phyloP scores from a whole-genome alignment of 345 rosid genomes.

The Passiflora organensis region DNA sequence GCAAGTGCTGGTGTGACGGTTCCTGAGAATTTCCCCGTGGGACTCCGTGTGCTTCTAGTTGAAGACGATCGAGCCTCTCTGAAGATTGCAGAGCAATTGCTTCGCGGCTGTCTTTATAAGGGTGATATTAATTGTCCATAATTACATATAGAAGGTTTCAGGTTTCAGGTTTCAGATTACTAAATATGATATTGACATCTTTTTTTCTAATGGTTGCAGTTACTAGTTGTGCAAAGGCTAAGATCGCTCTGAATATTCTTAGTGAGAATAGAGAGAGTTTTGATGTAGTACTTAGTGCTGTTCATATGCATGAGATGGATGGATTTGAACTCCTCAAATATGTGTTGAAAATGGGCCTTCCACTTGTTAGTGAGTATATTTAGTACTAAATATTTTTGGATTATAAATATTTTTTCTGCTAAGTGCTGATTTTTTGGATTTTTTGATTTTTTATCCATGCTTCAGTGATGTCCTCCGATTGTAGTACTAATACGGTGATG shows the following conservation, averaged over 20 bases:
- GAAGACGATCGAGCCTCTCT: constrained; percentile 69
- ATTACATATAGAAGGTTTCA: too few species aligned
- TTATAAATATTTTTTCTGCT: too few species aligned
- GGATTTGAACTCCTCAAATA: constrained; percentile 79
- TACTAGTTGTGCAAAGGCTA: constrained; percentile 66
- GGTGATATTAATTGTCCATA: constrained; percentile 27
- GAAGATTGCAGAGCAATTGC: constrained; percentile 57
- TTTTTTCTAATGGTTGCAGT: constrained; percentile 38
- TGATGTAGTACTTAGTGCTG: constrained; percentile 71
- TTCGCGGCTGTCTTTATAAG: constrained; percentile 50
- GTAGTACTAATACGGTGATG: constrained; percentile 71
- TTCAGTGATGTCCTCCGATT: constrained; percentile 89
- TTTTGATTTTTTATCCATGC: constrained; percentile 4
- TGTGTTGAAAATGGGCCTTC: constrained; percentile 92
- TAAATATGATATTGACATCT: not conserved
- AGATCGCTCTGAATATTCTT: constrained; percentile 50
- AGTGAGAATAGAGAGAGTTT: constrained; percentile 63
- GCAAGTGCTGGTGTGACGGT: constrained; percentile 18
- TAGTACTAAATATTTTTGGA: not conserved
- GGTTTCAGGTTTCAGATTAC: too few species aligned
- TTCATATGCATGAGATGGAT: constrained; percentile 87
- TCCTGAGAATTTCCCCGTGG: constrained; percentile 56
- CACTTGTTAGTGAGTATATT: constrained; percentile 65
- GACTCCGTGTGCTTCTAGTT: constrained; percentile 70
- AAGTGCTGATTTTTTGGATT: not conserved